These are phyloP conservation scores for Kazachstania sp. DNA, from an alignment of 1,139 yeast genomes.

Conservation along the genomic window DNA sequence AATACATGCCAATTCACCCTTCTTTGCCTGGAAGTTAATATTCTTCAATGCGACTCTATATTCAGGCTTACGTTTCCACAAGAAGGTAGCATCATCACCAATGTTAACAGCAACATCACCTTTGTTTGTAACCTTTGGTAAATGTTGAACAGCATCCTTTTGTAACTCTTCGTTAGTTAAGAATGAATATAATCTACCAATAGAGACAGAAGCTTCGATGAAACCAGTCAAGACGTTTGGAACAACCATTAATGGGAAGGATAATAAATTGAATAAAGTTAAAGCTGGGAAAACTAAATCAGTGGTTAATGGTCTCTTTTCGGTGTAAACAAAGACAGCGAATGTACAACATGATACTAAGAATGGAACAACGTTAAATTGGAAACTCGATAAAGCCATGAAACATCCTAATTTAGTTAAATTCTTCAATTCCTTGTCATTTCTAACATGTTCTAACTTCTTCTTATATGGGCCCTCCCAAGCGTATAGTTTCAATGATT, in stretches of 20 bases:
- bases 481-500: conserved; percentile 84
- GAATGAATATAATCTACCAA: conserved; percentile 65
- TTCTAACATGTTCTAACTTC: conserved; percentile 71
- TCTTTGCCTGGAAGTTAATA: conserved; percentile 59
- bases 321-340: conserved; percentile 64
- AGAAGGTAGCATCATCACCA: conserved; percentile 68
- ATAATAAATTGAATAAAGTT: conserved; percentile 71
- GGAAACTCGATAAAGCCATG: conserved; percentile 63
- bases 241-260: conserved; percentile 88
- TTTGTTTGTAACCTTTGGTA: conserved; percentile 41
- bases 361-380: conserved; percentile 85
- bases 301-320: conserved; percentile 66
- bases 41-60: conserved; percentile 71
- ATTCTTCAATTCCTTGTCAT: conserved; percentile 76
- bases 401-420: conserved; percentile 70
- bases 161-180: conserved; percentile 75
- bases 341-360: conserved; percentile 88
- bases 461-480: conserved; percentile 87
- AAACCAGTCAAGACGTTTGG: conserved; percentile 84
- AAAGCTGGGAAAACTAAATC: conserved; percentile 94
- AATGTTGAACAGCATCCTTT: conserved; percentile 57
- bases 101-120: conserved; percentile 64
- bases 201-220: conserved; percentile 86
- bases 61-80: conserved; percentile 77
- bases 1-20: conserved; percentile 78